phyloP scores from a whole-genome alignment of 2,329 filamentous ascomycete species.

The Drechslerella coelobrocha region DNA sequence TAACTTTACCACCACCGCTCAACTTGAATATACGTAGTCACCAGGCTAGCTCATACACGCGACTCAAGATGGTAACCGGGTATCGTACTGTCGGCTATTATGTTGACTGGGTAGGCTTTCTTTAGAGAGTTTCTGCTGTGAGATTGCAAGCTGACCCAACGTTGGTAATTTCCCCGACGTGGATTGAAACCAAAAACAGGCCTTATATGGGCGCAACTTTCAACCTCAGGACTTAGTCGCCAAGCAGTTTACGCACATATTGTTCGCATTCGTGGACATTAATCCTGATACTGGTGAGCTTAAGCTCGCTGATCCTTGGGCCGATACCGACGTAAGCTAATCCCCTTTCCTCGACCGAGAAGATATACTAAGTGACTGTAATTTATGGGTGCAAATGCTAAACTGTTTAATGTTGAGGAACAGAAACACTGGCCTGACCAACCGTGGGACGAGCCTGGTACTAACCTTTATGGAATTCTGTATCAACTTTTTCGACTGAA shows the following conservation, averaged over 20 bases:
- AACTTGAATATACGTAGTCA: too few relatives aligned
- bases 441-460: constrained; percentile 60
- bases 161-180: neutral
- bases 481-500: constrained; percentile 80
- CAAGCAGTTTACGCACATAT: constrained; percentile 82
- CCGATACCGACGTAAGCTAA: constrained; percentile 34
- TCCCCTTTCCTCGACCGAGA: neutral
- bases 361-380: neutral
- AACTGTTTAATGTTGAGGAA: neutral
- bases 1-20: too few relatives aligned
- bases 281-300: constrained; percentile 33
- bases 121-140: neutral
- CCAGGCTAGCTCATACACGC: too few relatives aligned
- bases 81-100: constrained; percentile 37
- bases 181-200: constrained; percentile 59
- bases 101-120: constrained; percentile 43
- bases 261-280: constrained; percentile 65
- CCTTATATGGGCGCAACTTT: constrained; percentile 85
- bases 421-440: constrained; percentile 44
- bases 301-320: constrained; percentile 34
- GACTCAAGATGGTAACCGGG: constrained; percentile 8
- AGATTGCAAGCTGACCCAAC: constrained; percentile 1
- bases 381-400: neutral
- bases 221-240: constrained; percentile 81
- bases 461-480: constrained; percentile 72